Evolutionary conservation across 495 filamentous ascomycete species (phyloP), one percentile per base, ranked within the genome.

Genomic region (Recurvomyces mirabilis): DNA sequence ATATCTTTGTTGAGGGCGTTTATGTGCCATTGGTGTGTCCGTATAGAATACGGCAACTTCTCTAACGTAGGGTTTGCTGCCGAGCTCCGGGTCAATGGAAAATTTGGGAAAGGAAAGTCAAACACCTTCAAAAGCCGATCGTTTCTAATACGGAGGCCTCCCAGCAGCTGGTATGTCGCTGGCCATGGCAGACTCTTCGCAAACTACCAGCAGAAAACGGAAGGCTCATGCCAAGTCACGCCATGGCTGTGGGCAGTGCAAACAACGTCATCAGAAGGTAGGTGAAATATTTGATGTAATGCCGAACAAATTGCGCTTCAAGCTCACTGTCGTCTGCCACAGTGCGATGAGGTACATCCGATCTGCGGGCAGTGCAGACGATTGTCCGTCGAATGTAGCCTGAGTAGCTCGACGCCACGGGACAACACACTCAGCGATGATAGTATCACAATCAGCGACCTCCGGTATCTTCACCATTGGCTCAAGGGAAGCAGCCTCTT

Each of bases 161-260:
- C n/a, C n/a, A n/a, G n/a, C n/a, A n/a, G n/a, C n/a, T n/a, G n/a
- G n/a, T n/a, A n/a, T n/a, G n/a, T n/a, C n/a, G n/a, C n/a, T n/a
- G n/a, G n/a, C n/a, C n/a, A n/a, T n/a, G n/a, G n/a, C n/a, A n/a
- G n/a, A n/a, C n/a, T n/a, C n/a, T n/a, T n/a, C n/a, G n/a, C n/a
- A n/a, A n/a, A n/a, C n/a, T n/a, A n/a, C n/a, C n/a, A n/a, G n/a
- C n/a, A n/a, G n/a, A n/a, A n/a, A n/a, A 30, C 26, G 26, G n/a
- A 9, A 40, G 38, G 21, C 64, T 57, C 64, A 62, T 47, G 59
- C 63, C 19, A 60, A 60, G 30, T 49, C 55, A 2, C 30, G 57
- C 22, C 31, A 47, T 14, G 57, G 57, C 4, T 60, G 57, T 32
- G 38, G 15, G 12, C 37, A 47, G 17, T 60, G 57, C 42, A 60